phyloP scores from a whole-genome alignment of 2,329 filamentous ascomycete species.

The Penicillium sp. region DNA sequence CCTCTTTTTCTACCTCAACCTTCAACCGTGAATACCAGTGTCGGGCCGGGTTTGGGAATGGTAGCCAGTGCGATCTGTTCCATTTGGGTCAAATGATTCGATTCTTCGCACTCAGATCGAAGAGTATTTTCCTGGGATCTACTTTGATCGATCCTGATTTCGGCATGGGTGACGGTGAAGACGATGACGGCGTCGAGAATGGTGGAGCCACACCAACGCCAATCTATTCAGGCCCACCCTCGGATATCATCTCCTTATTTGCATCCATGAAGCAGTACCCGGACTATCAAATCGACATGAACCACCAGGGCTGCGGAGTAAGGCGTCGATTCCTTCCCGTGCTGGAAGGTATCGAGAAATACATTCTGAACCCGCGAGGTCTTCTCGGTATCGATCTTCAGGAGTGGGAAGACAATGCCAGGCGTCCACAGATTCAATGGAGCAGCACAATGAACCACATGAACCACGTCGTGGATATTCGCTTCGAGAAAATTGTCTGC shows the following conservation, averaged over 20 bases:
- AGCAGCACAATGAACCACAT: constrained; percentile 13
- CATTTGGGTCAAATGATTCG: constrained; percentile 44
- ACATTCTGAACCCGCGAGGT: constrained; percentile 30
- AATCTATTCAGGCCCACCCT: constrained; percentile 10
- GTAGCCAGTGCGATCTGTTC: constrained; percentile 42
- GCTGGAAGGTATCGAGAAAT: constrained; percentile 37
- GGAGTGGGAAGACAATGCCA: constrained; percentile 6
- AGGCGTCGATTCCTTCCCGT: constrained; percentile 38
- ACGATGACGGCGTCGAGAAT: neutral
- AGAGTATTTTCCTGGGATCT: constrained; percentile 41
- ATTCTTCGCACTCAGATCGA: constrained; percentile 40
- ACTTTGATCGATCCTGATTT: constrained; percentile 36
- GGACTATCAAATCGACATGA: constrained; percentile 41
- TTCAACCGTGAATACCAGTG: constrained; percentile 36
- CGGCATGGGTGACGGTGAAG: constrained; percentile 10
- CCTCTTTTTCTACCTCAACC: constrained; percentile 14
- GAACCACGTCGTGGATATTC: constrained; percentile 24
- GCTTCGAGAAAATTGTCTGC: constrained; percentile 23
- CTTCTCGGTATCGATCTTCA: constrained; percentile 27
- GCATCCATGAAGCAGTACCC: constrained; percentile 39
- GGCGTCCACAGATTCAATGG: constrained; percentile 16
- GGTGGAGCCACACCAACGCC: neutral
- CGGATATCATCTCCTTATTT: constrained; percentile 34
- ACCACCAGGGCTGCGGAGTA: constrained; percentile 41
- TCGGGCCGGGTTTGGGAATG: constrained; percentile 39